Evolutionary conservation across 2,329 filamentous ascomycete species (phyloP), one percentile per base, ranked within the genome.

Genomic region (Trichoderma citrinoviride): DNA sequence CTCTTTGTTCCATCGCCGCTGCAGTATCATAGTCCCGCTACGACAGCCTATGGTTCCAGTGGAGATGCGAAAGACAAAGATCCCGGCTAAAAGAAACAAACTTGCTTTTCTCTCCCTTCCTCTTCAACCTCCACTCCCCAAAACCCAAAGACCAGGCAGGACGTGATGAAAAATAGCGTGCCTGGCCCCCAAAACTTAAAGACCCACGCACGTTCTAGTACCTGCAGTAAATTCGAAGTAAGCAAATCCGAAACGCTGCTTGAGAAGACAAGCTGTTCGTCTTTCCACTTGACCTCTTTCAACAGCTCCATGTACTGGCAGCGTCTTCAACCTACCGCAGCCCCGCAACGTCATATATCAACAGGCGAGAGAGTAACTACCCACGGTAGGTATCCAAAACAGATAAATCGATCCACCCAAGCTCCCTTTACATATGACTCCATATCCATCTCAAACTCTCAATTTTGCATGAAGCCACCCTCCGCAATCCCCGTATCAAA

Each of bases 281-380:
- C 7, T 40, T 15, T 33, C 14, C 10, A 6, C 17, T 40, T 37
- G 3, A 17, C 21, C 5, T 23, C 15, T 54, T 53, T 40, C 47
- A 23, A 25, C 47, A 19, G 10, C 27, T 21, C 17, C 19, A 21
- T n/a, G n/a, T 7, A 10, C 33, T 37, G 4, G 10, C 10, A 37
- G n/a, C n/a, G n/a, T 14, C 33, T 37, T 37, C 8, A 49, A 15
- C 40, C 33, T 44, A 27, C 40, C 8, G 25, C 29, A 25, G 41
- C 55, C 55, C 55, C 41, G 55, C 55, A 58, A 58, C 55, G 55
- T 58, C 55, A 58, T 46, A 8, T 29, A 12, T 56, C 14, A 14
- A 44, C 12, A 19, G 14, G 19, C 37, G 33, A 10, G 14, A 29
- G 14, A 56, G 33, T 37, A 46, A 27, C 19, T 19, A n/a, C n/a